Base-by-base conservation (phyloP, 2,329 filamentous ascomycete species). In the Exophiala sp. region DNA sequence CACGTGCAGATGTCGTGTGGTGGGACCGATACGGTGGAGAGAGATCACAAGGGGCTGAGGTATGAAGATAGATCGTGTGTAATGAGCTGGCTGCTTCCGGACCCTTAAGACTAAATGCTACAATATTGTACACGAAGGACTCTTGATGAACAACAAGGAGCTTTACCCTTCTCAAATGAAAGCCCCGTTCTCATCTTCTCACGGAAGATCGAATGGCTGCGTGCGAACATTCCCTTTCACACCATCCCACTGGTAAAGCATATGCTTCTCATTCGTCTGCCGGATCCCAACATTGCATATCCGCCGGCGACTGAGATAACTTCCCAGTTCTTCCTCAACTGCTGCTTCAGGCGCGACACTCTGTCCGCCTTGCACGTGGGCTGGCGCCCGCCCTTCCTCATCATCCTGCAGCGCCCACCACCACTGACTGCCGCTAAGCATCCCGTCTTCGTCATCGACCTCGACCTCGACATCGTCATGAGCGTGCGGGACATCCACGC, bases 401-500 rank as follows among this genome's bases (percentile, higher is more conserved):
- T 50, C 57, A 32, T 41, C 53, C 12, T 43, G 49, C 2, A 53
- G 41, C 38, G 50, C 35, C 53, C 57, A 54, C 57, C 57, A 59
- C 57, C 54, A 59, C 35, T 52, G 50, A 40, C 57, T 59, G 10
- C 54, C 50, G 16, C 54, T 52, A 39, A 55, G 39, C 50, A 60
- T 55, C 8, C 52, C 55, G 34, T 58, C 58, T 43, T 55, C 51
- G 20, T 60, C 58, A 21, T 59, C 56, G 34, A 51, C 47, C 62
- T 62, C 39, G 55, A 58, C 59, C 54, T 55, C 24, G 60, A 61
- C 45, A 42, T 24, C 40, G 3, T 7, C 21, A 3, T 2, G 20
- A 14, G 54, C 38, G 49, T 60, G 61, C 65, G 63, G 57, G 59
- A 63, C 40, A 55, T 55, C 34, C 58, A 64, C 35, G 59, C 63